Evolutionary conservation across 148 eudicot genomes (phyloP).

Genomic region (Chenopodium suecicum): DNA sequence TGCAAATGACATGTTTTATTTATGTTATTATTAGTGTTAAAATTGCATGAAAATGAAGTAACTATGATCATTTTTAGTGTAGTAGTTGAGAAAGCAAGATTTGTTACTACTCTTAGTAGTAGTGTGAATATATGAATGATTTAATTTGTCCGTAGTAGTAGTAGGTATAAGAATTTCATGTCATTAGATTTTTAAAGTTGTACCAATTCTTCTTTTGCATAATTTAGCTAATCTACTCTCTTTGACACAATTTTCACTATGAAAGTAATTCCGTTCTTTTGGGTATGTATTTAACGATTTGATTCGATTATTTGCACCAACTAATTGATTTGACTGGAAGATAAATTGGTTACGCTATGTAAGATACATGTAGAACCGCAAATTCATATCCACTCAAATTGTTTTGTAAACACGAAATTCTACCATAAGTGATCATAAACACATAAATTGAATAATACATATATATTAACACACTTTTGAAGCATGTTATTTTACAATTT

Average conservation of each 20-base stretch:
- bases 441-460: too few species aligned
- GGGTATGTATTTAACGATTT: not conserved
- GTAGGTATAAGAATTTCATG: constrained; percentile 4
- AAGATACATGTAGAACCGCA: too few species aligned
- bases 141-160: not conserved
- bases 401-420: too few species aligned
- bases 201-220: not conserved
- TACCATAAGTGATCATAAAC: too few species aligned
- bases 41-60: not conserved
- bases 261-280: not conserved
- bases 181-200: not conserved
- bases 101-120: not conserved
- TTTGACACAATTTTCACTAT: not conserved
- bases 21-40: too few species aligned
- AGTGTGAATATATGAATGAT: not conserved
- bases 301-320: not conserved
- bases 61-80: not conserved
- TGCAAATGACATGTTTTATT: too few species aligned
- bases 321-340: not conserved
- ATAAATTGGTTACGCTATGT: not conserved
- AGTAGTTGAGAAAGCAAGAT: not conserved
- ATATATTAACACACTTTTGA: too few species aligned
- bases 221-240: not conserved
- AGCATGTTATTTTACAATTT: not conserved
- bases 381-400: too few species aligned